phyloP scores from a whole-genome alignment of 805 yeast genomes.

The Crinitomyces ghanaensis region DNA sequence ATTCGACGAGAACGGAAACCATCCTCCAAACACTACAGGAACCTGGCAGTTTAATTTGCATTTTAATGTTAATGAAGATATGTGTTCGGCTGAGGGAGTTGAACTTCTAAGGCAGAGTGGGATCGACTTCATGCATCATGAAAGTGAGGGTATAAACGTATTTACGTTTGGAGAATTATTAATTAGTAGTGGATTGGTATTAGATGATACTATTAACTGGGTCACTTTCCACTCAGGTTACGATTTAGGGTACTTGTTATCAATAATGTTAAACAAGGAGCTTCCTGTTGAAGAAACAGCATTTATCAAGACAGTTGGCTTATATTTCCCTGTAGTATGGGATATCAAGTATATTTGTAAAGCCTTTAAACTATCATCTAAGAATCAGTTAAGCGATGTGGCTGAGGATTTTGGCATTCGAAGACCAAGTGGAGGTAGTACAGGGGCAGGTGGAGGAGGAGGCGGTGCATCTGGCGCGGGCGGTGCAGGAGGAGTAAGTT shows the following conservation, averaged over 20 bases:
- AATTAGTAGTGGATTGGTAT: conserved; percentile 73
- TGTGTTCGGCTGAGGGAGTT: conserved; percentile 79
- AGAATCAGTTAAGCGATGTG: conserved; percentile 25
- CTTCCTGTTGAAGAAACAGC: conserved; percentile 77
- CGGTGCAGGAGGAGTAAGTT: conserved; percentile 8
- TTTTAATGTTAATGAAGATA: conserved; percentile 62
- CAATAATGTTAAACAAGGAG: conserved; percentile 58
- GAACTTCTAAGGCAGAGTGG: conserved; percentile 74
- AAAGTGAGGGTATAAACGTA: conserved; percentile 65
- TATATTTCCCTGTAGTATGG: conserved; percentile 70
- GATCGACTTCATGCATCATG: conserved; percentile 65
- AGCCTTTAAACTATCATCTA: conserved; percentile 26
- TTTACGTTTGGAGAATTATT: conserved; percentile 73
- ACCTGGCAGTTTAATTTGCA: conserved; percentile 97
- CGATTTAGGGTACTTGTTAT: conserved; percentile 80
- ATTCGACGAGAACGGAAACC: conserved; percentile 55
- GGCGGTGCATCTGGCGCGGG: conserved; percentile 6
- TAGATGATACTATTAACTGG: conserved; percentile 70
- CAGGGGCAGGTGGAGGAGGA: no score
- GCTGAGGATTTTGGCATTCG: conserved; percentile 34
- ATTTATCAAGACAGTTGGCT: conserved; percentile 56
- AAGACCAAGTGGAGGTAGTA: conserved; percentile 4
- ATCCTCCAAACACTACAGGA: conserved; percentile 53
- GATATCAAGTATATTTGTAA: conserved; percentile 55
- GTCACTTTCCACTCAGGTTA: conserved; percentile 88